Conservation (phyloP, 2,329 filamentous ascomycete species). For the Alternaria tenuissima region DNA sequence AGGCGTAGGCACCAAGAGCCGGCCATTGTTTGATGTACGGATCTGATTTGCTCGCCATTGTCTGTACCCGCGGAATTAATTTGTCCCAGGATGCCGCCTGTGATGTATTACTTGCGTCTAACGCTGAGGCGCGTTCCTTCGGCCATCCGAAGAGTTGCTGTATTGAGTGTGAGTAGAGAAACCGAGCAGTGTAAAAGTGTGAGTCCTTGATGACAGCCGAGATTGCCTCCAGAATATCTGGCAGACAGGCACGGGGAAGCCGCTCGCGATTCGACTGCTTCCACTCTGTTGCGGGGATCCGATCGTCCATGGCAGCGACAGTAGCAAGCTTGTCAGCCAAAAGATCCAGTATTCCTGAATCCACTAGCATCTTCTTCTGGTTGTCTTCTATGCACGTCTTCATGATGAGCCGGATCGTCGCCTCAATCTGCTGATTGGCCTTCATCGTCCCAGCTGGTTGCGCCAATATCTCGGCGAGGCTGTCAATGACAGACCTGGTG, state of each 20-base stretch:
- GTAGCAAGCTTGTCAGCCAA: conserved; percentile 74
- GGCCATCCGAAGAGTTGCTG: conserved; percentile 45
- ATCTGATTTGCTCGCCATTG: conserved; percentile 50
- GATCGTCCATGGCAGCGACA: conserved; percentile 41
- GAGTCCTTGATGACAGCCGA: conserved; percentile 80
- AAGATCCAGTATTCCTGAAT: conserved; percentile 77
- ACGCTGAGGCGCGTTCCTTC: conserved; percentile 32
- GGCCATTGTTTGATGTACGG: conserved; percentile 55
- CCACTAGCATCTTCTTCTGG: conserved; percentile 76
- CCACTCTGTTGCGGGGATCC: conserved; percentile 25
- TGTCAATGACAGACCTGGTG: conserved; percentile 65
- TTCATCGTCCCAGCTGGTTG: conserved; percentile 63
- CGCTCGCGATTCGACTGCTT: conserved; percentile 29
- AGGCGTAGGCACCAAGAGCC: conserved; percentile 49
- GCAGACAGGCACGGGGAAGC: conserved; percentile 64
- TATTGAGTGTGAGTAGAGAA: conserved; percentile 55
- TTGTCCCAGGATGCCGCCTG: conserved; percentile 41
- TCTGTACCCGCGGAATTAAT: conserved; percentile 51
- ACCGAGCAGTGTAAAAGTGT: conserved; percentile 75
- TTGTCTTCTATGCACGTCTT: conserved; percentile 73
- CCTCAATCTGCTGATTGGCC: conserved; percentile 68
- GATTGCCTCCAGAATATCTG: conserved; percentile 78
- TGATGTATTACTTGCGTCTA: conserved; percentile 28
- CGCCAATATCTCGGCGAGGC: conserved; percentile 71
- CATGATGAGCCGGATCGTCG: conserved; percentile 66